A percentile compares a stretch with the other conserved stretches of the same genome.
These are phyloP conservation scores for Kwoniella bestiolae DNA, from an alignment of 768 basidiomycete genomes.

Conservation along the genomic window DNA sequence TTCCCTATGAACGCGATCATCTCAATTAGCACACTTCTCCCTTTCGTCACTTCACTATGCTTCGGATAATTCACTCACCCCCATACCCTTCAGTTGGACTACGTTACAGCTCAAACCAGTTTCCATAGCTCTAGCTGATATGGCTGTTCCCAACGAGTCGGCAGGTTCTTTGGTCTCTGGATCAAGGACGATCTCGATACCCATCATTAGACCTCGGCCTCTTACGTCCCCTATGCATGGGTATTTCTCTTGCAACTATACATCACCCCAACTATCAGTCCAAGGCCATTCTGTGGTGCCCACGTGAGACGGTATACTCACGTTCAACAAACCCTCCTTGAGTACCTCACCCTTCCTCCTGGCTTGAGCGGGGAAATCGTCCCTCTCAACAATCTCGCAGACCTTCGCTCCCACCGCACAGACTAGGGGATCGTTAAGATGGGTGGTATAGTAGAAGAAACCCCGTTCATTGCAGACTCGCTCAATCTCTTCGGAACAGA, in stretches of 20 bases:
- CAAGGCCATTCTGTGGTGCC: background rate
- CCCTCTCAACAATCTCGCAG: slow-evolving; percentile 29
- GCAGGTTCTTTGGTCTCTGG: slow-evolving; percentile 13
- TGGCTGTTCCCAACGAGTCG: slow-evolving; percentile 13
- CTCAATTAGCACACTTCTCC: background rate
- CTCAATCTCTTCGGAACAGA: slow-evolving; percentile 34
- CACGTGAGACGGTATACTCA: slow-evolving; percentile 4
- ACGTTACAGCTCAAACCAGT: slow-evolving; percentile 31
- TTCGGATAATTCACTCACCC: no score
- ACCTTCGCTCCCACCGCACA: slow-evolving; percentile 36
- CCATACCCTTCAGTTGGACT: slow-evolving; percentile 33
- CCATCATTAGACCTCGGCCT: slow-evolving; percentile 37
- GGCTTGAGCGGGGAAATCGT: slow-evolving; percentile 20
- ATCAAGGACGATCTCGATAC: slow-evolving; percentile 31
- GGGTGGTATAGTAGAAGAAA: slow-evolving; percentile 45
- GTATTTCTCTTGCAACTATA: slow-evolving; percentile 35
- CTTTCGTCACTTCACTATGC: no score
- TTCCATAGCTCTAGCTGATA: slow-evolving; percentile 29
- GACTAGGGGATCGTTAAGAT: slow-evolving; percentile 37
- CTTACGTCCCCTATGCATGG: slow-evolving; percentile 38
- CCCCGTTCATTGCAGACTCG: slow-evolving; percentile 22
- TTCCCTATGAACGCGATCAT: background rate
- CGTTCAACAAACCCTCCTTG: slow-evolving; percentile 16
- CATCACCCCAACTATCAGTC: background rate
- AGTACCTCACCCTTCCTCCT: slow-evolving; percentile 14